phyloP scores from a whole-genome alignment of 2,329 filamentous ascomycete species.

The Colletotrichum sojae region DNA sequence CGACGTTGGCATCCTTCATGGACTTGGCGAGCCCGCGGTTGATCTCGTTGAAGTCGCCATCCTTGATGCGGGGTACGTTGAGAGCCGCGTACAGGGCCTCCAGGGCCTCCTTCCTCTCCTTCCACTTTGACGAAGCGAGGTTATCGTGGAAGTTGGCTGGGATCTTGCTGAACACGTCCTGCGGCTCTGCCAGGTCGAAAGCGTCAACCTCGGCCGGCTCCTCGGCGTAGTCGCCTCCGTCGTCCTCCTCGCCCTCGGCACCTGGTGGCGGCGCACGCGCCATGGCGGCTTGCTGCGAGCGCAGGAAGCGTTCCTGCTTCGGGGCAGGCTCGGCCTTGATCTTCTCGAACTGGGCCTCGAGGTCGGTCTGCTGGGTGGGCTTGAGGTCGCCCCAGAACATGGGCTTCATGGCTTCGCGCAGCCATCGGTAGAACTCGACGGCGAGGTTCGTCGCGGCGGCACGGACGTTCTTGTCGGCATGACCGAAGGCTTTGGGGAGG shows the following conservation, averaged over 20 bases:
- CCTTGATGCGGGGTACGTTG: conserved; percentile 92
- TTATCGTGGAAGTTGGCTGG: conserved; percentile 87
- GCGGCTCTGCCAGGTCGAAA: conserved; percentile 86
- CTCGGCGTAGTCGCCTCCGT: conserved; percentile 71
- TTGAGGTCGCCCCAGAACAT: conserved; percentile 98
- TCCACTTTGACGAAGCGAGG: conserved; percentile 95
- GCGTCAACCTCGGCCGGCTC: conserved; percentile 82
- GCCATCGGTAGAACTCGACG: conserved; percentile 96
- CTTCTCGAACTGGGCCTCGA: conserved; percentile 95
- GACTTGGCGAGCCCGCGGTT: conserved; percentile 88
- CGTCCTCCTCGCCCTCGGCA: conserved; percentile 70
- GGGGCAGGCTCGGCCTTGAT: conserved; percentile 89
- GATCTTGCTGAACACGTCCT: conserved; percentile 87
- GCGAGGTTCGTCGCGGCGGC: conserved; percentile 92
- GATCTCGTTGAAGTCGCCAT: conserved; percentile 89
- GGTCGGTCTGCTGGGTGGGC: conserved; percentile 92
- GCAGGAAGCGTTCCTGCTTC: conserved; percentile 90
- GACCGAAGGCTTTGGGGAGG: conserved; percentile 91
- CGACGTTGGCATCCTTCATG: conserved; percentile 99
- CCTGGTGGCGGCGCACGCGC: conserved; percentile 76
- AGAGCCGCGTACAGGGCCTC: conserved; percentile 83
- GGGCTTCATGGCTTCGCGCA: conserved; percentile 97
- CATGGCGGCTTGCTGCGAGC: conserved; percentile 89
- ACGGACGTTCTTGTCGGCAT: conserved; percentile 98
- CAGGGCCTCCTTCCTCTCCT: conserved; percentile 94